Base-by-base conservation (phyloP, 108 stramenopile genomes). In the Schizochytrium sp. region DNA sequence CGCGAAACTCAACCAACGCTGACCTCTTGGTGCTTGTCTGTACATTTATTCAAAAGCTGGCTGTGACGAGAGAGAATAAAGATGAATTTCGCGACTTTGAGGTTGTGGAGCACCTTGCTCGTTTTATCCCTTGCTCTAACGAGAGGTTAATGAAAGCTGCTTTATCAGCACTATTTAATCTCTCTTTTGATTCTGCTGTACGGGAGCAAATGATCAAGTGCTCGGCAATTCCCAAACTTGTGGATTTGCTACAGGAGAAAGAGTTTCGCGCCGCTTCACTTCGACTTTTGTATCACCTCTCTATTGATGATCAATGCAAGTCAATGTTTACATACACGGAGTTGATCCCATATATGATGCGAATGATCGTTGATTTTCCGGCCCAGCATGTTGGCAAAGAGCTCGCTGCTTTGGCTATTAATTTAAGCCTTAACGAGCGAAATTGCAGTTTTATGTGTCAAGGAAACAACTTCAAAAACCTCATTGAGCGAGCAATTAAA, bases 31-130 rank as follows among this genome's bases (percentile, higher is more conserved):
- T 92, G 88, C 87, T 95, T 19, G 73, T 88, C 42, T 88, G 72
- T 1, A 91, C 93, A 4, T 95, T 95, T 89, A 46, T 95, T 28
- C 91, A 93, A 58, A 94, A 94, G 56, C 92, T 95, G 15, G 46
- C 58, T 12, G 87, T 94, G 19, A 88, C 93, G 46, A 91, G 92
- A 64, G 94, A 95, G 56, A 94, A 94, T 90, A 94, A 91, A 56
- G 91, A 93, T 59, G 61, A 64, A 12, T 73, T 93, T 88, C 44
- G 47, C 57, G 91, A 92, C 46, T 60, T 72, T 55, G 90, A 88
- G 56, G 46, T 72, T 38, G 90, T 59, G 55, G 61, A 28, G 46
- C 19, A 73, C 56, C 72, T 93, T n/a, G 56, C 92, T 55, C 46
- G 61, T 3, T 42, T 19, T 28, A 15, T 87, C 13, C 92, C 93